Evolutionary conservation across 768 basidiomycete genomes (phyloP), one percentile per base, ranked within the genome.

Genomic region (Boletus speciosus): DNA sequence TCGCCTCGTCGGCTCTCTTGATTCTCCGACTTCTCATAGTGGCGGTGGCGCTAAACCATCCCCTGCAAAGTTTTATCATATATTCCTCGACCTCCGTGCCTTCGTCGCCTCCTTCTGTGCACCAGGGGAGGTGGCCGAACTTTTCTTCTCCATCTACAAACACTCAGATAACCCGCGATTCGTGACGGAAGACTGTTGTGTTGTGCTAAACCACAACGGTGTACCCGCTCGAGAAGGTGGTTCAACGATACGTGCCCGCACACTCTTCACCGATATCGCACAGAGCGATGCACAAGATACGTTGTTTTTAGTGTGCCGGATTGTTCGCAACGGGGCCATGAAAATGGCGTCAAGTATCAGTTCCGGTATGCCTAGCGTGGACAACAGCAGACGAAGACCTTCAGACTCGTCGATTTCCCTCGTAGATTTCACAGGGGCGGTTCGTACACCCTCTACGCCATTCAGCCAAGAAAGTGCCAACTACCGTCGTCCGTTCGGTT

Each of bases 121-220:
- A 0, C 87, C 95, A 0, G 94, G 93, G 10, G 96, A 98, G 71
- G 90, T 89, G 0, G 91, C 88, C 14, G 96, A 98, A 66, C 82
- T 98, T 3, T 92, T 85, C 66, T 97, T 98, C 74, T 94, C 93
- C 11, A 78, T 98, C 7, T 98, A 90, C 78, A 90, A 87, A 71
- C 87, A 89, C 65, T 80, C 81, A 47, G 90, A 88, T 47, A 62
- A 60, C 46, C 79, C 80, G 5, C 86, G 90, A 47, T 98, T 95
- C 68, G 81, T 98, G 39, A 94, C 93, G 0, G 96, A 98, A 70
- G 96, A 98, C 11, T 96, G 88, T 62, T 94, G 88, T 64, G 85
- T 84, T 10, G 75, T 96, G 40, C 79, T 98, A 11, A 95, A 96
- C 69, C 90, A 95, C 71, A 91, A 96, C 52, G 96, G 96, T 6